These are phyloP conservation scores for Backusella liffmaniae DNA, from an alignment of 192 early-diverging fungal species.

Conservation along the genomic window DNA sequence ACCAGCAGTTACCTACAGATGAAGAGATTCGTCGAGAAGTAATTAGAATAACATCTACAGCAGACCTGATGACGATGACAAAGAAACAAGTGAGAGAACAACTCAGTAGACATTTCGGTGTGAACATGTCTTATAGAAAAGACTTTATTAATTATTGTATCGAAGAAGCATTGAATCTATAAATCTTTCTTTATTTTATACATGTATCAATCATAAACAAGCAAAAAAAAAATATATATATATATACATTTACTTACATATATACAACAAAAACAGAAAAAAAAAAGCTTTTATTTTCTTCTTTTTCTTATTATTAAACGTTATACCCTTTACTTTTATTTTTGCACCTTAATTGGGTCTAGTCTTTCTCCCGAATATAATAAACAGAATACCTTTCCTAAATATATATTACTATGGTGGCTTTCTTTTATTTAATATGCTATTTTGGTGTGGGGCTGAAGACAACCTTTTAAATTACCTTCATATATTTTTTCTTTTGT, in stretches of 20 bases:
- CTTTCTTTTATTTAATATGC: background rate
- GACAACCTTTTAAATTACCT: background rate
- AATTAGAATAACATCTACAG: conserved; percentile 74
- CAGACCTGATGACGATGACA: conserved; percentile 93
- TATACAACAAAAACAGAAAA: conserved; percentile 2
- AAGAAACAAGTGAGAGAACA: conserved; percentile 87
- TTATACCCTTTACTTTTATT: background rate
- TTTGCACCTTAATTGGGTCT: background rate
- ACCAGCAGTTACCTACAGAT: conserved; percentile 45
- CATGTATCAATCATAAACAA: conserved; percentile 6
- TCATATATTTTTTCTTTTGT: no score
- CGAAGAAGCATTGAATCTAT: conserved; percentile 40
- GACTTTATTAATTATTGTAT: conserved; percentile 84
- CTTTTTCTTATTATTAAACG: background rate
- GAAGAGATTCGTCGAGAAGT: conserved; percentile 63
- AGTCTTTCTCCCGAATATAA: background rate
- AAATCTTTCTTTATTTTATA: background rate
- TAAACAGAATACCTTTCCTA: background rate
- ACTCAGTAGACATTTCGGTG: conserved; percentile 58
- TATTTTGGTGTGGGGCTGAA: background rate
- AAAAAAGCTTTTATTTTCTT: background rate
- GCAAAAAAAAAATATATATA: conserved; percentile 3
- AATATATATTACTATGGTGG: background rate
- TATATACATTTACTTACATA: conserved; percentile 3
- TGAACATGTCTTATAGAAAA: conserved; percentile 58